These are phyloP conservation scores for Helicocarpus griseus DNA, from an alignment of 2,329 filamentous ascomycete genomes.

Conservation along the genomic window DNA sequence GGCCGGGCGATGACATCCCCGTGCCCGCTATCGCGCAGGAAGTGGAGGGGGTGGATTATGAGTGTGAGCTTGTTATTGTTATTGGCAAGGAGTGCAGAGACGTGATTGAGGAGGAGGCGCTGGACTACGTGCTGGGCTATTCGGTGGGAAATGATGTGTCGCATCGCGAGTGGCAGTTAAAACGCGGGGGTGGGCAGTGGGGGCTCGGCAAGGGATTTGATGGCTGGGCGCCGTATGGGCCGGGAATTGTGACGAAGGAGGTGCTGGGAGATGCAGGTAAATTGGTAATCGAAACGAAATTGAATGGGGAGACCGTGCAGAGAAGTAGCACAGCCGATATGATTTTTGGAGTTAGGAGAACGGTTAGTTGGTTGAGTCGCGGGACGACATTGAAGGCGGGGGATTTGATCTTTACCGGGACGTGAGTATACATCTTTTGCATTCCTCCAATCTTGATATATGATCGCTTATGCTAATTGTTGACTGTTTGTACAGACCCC, in stretches of 20 bases:
- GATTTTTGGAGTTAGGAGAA: conserved; percentile 38
- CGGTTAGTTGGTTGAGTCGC: conserved; percentile 39
- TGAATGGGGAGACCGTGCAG: conserved; percentile 43
- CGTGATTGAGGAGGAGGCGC: conserved; percentile 54
- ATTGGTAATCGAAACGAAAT: conserved; percentile 34
- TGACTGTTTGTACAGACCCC: conserved; percentile 51
- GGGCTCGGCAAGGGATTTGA: conserved; percentile 65
- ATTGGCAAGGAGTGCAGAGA: conserved; percentile 59
- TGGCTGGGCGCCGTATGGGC: conserved; percentile 64
- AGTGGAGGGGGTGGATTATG: conserved; percentile 61
- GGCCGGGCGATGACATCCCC: conserved; percentile 57
- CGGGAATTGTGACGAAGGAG: conserved; percentile 54
- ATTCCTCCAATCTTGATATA: too few species aligned
- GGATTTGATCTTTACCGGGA: conserved; percentile 36
- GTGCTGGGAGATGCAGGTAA: conserved; percentile 36
- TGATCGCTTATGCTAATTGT: conserved; percentile 18
- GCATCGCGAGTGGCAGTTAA: conserved; percentile 66
- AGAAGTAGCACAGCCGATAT: conserved; percentile 40
- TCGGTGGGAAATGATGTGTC: conserved; percentile 70
- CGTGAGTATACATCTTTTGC: conserved; percentile 24
- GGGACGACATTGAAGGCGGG: conserved; percentile 32
- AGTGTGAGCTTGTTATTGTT: conserved; percentile 66
- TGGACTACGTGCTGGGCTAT: conserved; percentile 68
- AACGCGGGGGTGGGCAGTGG: conserved; percentile 60
- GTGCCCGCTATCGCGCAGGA: conserved; percentile 57